Conservation (phyloP, 805 yeast species). For the Kuraishia molischiana region DNA sequence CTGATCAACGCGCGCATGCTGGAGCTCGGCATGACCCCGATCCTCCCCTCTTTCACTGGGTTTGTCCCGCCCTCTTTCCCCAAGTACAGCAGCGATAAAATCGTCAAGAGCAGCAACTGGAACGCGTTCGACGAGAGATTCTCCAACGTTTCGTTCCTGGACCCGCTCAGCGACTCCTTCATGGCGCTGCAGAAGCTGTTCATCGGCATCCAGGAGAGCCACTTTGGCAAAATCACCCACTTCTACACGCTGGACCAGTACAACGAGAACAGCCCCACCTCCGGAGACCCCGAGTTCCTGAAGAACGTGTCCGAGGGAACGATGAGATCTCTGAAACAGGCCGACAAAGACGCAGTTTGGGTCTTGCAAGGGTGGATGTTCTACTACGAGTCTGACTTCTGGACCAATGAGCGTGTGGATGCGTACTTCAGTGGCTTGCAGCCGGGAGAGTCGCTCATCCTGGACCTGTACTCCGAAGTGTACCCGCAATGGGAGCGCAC, state of each 20-base stretch:
- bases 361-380: constrained; percentile 7
- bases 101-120: constrained; percentile 3
- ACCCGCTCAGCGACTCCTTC: constrained; percentile 2
- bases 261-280: constrained; percentile 4
- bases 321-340: constrained; percentile 1
- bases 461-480: too few species aligned
- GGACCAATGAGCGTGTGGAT: constrained; percentile 6
- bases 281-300: constrained; percentile 2
- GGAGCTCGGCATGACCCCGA: constrained; percentile 7
- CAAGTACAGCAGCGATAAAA: constrained; percentile 2
- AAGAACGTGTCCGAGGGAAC: constrained; percentile 3
- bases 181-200: constrained; percentile 3
- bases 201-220: constrained; percentile 2
- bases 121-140: constrained; percentile 1
- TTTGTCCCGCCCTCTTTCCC: constrained; percentile 4
- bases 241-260: constrained; percentile 6
- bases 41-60: constrained; percentile 6
- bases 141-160: constrained; percentile 3
- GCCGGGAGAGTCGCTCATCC: too few species aligned
- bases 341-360: constrained; percentile 6
- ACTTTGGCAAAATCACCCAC: constrained; percentile 5
- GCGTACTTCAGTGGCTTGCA: too few species aligned
- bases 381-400: constrained; percentile 3
- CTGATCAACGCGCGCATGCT: constrained; percentile 4
- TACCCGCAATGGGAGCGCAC: constrained; percentile 7